Evolutionary conservation across 768 basidiomycete genomes (phyloP).

Genomic region (Macrolepiota dolichaula): DNA sequence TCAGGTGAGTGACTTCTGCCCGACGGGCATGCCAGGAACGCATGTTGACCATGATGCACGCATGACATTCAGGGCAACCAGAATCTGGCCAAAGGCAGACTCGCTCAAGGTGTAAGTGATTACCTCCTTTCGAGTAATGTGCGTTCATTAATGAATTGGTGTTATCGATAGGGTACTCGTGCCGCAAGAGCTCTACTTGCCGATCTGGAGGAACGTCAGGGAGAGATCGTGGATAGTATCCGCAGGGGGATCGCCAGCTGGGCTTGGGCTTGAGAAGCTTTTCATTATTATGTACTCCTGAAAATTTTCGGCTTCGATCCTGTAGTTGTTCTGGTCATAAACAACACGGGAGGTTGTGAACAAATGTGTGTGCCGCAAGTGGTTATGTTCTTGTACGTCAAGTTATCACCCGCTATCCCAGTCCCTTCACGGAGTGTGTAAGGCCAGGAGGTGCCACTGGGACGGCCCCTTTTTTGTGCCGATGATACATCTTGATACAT

Average conservation of each 20-base stretch:
- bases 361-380: neutral
- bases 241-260: slow-evolving; percentile 25
- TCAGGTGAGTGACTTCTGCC: too few species aligned
- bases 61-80: neutral
- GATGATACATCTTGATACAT: neutral
- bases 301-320: neutral
- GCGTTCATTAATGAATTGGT: neutral
- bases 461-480: neutral
- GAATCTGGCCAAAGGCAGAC: neutral
- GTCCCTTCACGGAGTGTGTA: neutral
- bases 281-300: neutral
- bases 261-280: slow-evolving; percentile 25
- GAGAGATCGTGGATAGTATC: slow-evolving; percentile 19
- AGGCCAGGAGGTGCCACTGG: neutral
- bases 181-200: slow-evolving; percentile 33
- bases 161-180: slow-evolving; percentile 31
- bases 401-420: neutral
- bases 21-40: too few species aligned
- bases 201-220: slow-evolving; percentile 23
- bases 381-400: slow-evolving; percentile 2
- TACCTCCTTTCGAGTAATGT: neutral
- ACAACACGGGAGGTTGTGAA: neutral
- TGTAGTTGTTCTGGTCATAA: neutral
- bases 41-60: too few species aligned
- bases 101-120: slow-evolving; percentile 13